Percentiles rank a stretch among this genome's conserved stretches.
These are phyloP conservation scores for Crepidotus variabilis DNA, from an alignment of 768 basidiomycete genomes.

Conservation along the genomic window DNA sequence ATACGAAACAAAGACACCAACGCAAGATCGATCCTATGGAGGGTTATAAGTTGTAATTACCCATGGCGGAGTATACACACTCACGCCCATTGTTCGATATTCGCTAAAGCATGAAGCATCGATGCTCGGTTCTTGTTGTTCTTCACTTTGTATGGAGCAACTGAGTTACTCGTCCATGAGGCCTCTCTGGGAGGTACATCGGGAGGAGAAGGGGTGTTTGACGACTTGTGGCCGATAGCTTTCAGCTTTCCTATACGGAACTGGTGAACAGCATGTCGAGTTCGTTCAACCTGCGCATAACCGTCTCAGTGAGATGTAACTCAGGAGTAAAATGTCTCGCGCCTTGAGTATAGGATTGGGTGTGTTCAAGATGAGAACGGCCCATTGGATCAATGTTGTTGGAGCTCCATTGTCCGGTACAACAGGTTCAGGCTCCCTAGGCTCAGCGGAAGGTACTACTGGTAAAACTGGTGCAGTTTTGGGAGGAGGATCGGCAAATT, in stretches of 20 bases:
- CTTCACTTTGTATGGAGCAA: conserved; percentile 56
- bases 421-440: conserved; percentile 37
- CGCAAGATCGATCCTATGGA: conserved; percentile 66
- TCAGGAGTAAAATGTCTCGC: not conserved
- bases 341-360: conserved; percentile 65
- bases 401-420: conserved; percentile 49
- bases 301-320: not conserved
- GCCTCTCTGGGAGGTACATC: conserved; percentile 63
- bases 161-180: conserved; percentile 42
- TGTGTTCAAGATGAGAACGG: conserved; percentile 75
- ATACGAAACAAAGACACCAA: conserved; percentile 27
- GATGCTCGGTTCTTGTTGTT: conserved; percentile 62
- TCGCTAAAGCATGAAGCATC: conserved; percentile 80
- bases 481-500: conserved; percentile 69
- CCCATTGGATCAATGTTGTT: conserved; percentile 73
- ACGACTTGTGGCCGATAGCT: conserved; percentile 58
- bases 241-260: conserved; percentile 68
- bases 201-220: conserved; percentile 49
- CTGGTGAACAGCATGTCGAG: conserved; percentile 62
- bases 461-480: conserved; percentile 14
- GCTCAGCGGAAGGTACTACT: conserved; percentile 2
- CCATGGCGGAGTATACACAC: conserved; percentile 23
- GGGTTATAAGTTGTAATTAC: not conserved
- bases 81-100: conserved; percentile 88
- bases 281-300: conserved; percentile 53